phyloP scores from a whole-genome alignment of 495 filamentous ascomycete genomes.

The Xylaria bambusicola region DNA sequence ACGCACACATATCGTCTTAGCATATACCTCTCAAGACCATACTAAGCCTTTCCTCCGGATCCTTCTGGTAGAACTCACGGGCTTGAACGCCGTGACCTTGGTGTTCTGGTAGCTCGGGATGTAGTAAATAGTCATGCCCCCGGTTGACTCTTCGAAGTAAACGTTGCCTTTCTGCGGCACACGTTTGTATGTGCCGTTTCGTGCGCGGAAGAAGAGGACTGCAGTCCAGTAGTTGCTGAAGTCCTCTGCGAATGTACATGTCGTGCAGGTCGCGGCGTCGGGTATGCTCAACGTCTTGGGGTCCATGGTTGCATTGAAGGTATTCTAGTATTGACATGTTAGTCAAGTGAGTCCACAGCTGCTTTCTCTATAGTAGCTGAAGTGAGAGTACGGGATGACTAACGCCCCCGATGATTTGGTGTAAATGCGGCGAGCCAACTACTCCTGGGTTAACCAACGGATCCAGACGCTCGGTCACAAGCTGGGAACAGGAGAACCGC shows the following conservation, averaged over 20 bases:
- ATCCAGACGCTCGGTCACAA: slow-evolving; percentile 37
- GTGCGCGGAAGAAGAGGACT: slow-evolving; percentile 35
- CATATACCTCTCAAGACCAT: neutral
- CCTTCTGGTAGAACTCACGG: slow-evolving; percentile 23
- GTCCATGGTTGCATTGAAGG: slow-evolving; percentile 39
- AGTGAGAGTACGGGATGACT: slow-evolving; percentile 7
- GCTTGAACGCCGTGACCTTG: slow-evolving; percentile 38
- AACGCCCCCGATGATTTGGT: slow-evolving; percentile 40
- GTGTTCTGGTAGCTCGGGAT: slow-evolving; percentile 39
- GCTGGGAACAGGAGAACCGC: slow-evolving; percentile 38
- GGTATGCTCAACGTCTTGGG: slow-evolving; percentile 29
- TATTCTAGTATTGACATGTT: slow-evolving; percentile 23
- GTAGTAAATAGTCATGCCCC: slow-evolving; percentile 45
- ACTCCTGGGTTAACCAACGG: slow-evolving; percentile 37
- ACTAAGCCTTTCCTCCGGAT: neutral
- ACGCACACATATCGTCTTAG: neutral
- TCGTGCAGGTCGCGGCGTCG: slow-evolving; percentile 34
- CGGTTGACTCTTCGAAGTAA: slow-evolving; percentile 37
- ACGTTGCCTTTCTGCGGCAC: slow-evolving; percentile 38
- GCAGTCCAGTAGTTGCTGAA: slow-evolving; percentile 46
- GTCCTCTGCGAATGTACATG: slow-evolving; percentile 38
- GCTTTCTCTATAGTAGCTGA: too few relatives aligned
- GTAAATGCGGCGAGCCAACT: slow-evolving; percentile 36
- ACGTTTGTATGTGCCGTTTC: slow-evolving; percentile 37
- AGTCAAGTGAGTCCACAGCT: too few relatives aligned